Conservation (phyloP, 805 yeast species). For the Candida nonsorbophila region DNA sequence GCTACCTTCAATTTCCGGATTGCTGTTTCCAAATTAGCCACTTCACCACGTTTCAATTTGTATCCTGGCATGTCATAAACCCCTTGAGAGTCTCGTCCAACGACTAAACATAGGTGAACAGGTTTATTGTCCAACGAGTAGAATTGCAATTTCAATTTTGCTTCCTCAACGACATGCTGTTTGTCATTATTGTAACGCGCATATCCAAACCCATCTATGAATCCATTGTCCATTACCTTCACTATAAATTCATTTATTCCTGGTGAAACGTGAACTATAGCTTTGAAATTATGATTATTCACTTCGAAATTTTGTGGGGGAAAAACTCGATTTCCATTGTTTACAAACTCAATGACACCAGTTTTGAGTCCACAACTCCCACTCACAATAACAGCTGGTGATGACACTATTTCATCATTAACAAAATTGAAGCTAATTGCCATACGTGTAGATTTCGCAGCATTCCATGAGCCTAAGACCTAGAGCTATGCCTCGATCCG, state of each 20-base stretch:
- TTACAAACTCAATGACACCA: slow-evolving; percentile 28
- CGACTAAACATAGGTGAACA: slow-evolving; percentile 69
- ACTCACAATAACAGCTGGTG: slow-evolving; percentile 32
- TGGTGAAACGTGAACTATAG: slow-evolving; percentile 61
- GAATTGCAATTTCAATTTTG: slow-evolving; percentile 17
- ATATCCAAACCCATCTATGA: slow-evolving; percentile 21
- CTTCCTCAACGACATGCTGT: slow-evolving; percentile 18
- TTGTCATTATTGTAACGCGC: slow-evolving; percentile 11
- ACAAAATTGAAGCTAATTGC: slow-evolving; percentile 26
- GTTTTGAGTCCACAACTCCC: slow-evolving; percentile 14
- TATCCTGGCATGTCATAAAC: slow-evolving; percentile 64
- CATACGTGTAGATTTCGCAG: slow-evolving; percentile 9
- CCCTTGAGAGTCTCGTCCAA: slow-evolving; percentile 73
- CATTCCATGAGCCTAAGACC: too few relatives aligned
- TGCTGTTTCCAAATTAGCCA: slow-evolving; percentile 66
- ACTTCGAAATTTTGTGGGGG: slow-evolving; percentile 74
- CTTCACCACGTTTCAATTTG: slow-evolving; percentile 45
- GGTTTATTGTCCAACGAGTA: slow-evolving; percentile 67
- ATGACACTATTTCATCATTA: slow-evolving; percentile 33
- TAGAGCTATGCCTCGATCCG: slow-evolving; percentile 3
- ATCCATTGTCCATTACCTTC: slow-evolving; percentile 40
- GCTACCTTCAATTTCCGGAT: slow-evolving; percentile 71
- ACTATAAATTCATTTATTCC: slow-evolving; percentile 48
- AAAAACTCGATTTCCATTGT: slow-evolving; percentile 35
- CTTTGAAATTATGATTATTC: slow-evolving; percentile 67